These are phyloP conservation scores for Botrytis fragariae DNA, from an alignment of 2,329 filamentous ascomycete genomes.

Conservation along the genomic window DNA sequence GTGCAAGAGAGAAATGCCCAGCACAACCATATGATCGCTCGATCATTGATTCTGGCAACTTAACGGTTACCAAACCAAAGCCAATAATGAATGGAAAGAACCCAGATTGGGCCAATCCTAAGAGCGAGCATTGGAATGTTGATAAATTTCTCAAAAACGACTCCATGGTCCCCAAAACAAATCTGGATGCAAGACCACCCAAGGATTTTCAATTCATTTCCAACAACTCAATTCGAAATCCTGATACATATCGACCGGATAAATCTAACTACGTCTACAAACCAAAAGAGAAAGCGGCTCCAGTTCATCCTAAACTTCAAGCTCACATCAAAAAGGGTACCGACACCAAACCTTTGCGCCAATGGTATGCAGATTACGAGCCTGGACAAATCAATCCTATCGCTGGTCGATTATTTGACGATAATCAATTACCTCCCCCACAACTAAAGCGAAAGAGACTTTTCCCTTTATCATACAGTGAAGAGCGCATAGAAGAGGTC, in stretches of 20 bases:
- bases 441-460: slow-evolving; percentile 7
- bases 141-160: slow-evolving; percentile 26
- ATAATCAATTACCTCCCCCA: background rate
- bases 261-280: background rate
- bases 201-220: slow-evolving; percentile 6
- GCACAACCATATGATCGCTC: background rate
- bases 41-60: background rate
- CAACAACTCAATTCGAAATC: background rate
- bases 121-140: slow-evolving; percentile 28
- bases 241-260: slow-evolving; percentile 2
- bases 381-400: slow-evolving; percentile 26
- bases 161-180: background rate
- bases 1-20: slow-evolving; percentile 5
- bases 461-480: slow-evolving; percentile 1
- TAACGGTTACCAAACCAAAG: background rate
- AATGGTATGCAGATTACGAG: slow-evolving; percentile 28
- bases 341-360: slow-evolving; percentile 15
- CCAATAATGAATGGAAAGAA: background rate
- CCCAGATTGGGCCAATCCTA: slow-evolving; percentile 27
- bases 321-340: slow-evolving; percentile 30
- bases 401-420: slow-evolving; percentile 24
- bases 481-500: background rate
- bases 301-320: slow-evolving; percentile 30
- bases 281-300: background rate
- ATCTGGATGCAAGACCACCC: slow-evolving; percentile 13